Base-by-base conservation (phyloP, 1,284 basidiomycete genomes). In the Trichosporon sp. region DNA sequence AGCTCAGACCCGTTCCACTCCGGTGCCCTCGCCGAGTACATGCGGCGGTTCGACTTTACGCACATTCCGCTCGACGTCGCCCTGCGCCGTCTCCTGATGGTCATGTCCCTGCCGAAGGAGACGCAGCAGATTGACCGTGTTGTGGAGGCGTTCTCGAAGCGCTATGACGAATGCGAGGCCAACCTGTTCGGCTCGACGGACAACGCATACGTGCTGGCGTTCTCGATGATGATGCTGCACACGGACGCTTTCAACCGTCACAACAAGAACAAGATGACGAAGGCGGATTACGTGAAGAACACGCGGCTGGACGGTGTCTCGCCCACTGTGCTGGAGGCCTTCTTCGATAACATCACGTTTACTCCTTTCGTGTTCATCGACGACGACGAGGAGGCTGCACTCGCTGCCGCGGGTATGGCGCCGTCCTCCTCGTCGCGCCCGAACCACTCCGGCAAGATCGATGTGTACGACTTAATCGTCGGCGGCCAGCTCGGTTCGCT, bases 41-140 rank as follows among this genome's bases (percentile, higher is more conserved):
- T 99, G 76, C 84, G 85, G 60, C 87, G 87, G 53, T 98, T 98
- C 81, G 87, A 91, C 75, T 98, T 98, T 79, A 83, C 84, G 15
- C 86, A 88, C 63, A 90, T 85, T 35, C 91, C 97, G 12, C 86
- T 99, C 56, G 97, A 99, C 79, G 89, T 99, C 51, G 93, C 97
- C 5, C 83, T 99, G 62, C 91, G 97, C 35, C 90, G 90, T 76
- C 82, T 99, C 67, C 87, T 99, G 42, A 94, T 98, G 91, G 89
- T 94, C 75, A 88, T 97, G 62, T 89, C 91, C 65, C 86, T 99
- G 63, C 96, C 96, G 3, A 88, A 90, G 71, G 96, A 99, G 85
- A 98, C 96, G 0, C 97, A 99, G 80, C 96, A 99, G 83, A 99
- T 99, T 71, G 97, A 99, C 82, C 88, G 96, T 65, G 92, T 98